Evolutionary conservation across 2,329 filamentous ascomycete species (phyloP), one percentile per base, ranked within the genome.

Genomic region (Sporothrix curviconia): DNA sequence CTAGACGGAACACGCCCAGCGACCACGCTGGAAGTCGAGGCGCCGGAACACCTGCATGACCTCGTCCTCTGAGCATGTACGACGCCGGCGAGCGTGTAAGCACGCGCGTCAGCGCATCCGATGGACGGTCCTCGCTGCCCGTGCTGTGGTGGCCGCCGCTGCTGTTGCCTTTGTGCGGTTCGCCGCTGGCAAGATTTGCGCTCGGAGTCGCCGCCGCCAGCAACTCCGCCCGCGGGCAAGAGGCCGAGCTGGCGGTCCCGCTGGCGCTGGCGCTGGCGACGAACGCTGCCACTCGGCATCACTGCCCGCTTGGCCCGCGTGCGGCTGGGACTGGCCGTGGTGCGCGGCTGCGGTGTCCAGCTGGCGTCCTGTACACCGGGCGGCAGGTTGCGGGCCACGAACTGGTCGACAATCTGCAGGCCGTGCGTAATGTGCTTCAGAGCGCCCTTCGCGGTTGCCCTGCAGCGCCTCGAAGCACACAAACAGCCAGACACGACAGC

Each of bases 381-480:
- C 51, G 54, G 43, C 44, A 52, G 43, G 22, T 44, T 58, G 17
- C 46, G 42, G 7, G 43, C 55, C 7, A 67, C 56, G 19, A 73
- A 66, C 54, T 71, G 70, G 39, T 69, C 66, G 17, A 73, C 63
- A 60, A 75, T 69, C 57, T 64, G 66, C 56, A 71, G 67, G 1
- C 72, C 73, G 55, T 68, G 70, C 47, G 64, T 66, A 47, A 73
- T 64, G 59, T 75, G 73, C 7, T 66, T 62, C 14, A 72, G 64
- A 0, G 71, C 71, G 1, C 67, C 68, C 19, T n/a, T 64, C 62
- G 9, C 63, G 62, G 58, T 74, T 72, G 22, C 68, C 70, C 58
- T 74, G 71, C 39, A 72, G 56, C 2, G 66, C 65, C 55, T 73
- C 71, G 53, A 74, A 72, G 53, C 71, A 66, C 55, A 69, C 66